A percentile compares a stretch with the other conserved stretches of the same genome.
phyloP scores from a whole-genome alignment of 139 green algal species.

The Diplosphaera chodatii region DNA sequence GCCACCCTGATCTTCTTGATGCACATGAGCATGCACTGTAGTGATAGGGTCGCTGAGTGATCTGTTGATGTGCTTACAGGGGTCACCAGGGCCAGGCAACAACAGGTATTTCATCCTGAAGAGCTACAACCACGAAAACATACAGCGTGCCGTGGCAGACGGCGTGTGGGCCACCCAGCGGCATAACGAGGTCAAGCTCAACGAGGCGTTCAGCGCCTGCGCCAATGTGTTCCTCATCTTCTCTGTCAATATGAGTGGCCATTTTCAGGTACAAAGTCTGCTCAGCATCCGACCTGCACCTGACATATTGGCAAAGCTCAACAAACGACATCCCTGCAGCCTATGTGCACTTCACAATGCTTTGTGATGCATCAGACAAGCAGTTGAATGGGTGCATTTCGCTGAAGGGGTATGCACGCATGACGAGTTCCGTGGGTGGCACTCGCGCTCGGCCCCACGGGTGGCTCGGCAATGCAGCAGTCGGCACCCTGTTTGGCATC shows the following conservation, averaged over 20 bases:
- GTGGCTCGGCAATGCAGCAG: conserved; percentile 1
- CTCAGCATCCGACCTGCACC: too few species aligned
- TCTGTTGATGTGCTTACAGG: background rate
- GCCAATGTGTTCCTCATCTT: conserved; percentile 60
- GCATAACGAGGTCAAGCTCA: conserved; percentile 62
- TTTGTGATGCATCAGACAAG: too few species aligned
- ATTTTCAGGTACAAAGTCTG: conserved; percentile 40
- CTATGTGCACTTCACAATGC: too few species aligned
- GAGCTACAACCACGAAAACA: conserved; percentile 47
- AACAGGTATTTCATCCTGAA: conserved; percentile 69
- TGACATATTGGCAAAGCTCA: too few species aligned
- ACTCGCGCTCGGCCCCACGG: conserved; percentile 10
- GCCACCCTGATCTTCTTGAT: too few species aligned
- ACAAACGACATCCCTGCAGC: too few species aligned
- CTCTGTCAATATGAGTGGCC: conserved; percentile 52
- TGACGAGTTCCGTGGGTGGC: conserved; percentile 31
- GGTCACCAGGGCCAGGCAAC: background rate
- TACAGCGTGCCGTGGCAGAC: conserved; percentile 44
- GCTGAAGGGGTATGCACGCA: conserved; percentile 51
- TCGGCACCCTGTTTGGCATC: conserved; percentile 47
- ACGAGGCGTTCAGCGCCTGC: conserved; percentile 41
- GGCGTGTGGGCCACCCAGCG: conserved; percentile 60
- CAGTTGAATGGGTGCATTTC: background rate
- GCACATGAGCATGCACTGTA: too few species aligned
- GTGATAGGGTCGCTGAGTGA: too few species aligned